Evolutionary conservation across 2,329 filamentous ascomycete genomes (phyloP).

Genomic region (Colletotrichum theobromicola): DNA sequence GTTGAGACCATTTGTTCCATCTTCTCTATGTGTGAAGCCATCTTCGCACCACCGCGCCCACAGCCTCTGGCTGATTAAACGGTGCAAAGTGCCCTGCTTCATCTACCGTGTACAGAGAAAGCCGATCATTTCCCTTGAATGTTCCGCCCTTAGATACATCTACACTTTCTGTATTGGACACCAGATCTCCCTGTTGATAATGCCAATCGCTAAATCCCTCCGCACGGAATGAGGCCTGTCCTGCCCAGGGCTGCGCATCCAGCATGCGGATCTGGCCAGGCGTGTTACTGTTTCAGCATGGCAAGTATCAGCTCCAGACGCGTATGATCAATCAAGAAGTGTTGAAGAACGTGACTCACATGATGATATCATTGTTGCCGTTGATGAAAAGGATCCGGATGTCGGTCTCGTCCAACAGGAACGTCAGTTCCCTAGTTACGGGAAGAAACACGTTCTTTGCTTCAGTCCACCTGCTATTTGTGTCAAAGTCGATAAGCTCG

Average conservation of each 20-base stretch:
- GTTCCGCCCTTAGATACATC: background rate
- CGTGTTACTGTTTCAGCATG: background rate
- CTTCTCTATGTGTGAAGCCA: fast-evolving
- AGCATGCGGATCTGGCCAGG: background rate
- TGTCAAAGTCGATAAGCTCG: background rate
- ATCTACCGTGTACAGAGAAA: background rate
- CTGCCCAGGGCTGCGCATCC: background rate
- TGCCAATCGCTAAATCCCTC: background rate
- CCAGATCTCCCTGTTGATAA: background rate
- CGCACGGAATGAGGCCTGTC: background rate
- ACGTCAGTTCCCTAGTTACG: background rate
- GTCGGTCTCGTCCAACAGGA: background rate
- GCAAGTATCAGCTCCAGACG: background rate
- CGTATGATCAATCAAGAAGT: background rate
- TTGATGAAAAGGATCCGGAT: background rate
- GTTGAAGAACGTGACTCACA: background rate
- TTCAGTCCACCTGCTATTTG: background rate
- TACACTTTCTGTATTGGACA: fast-evolving
- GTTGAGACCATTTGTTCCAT: fast-evolving
- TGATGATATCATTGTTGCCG: background rate
- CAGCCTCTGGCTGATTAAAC: background rate
- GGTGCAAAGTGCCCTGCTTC: background rate
- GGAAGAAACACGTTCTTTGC: background rate
- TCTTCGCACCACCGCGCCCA: background rate
- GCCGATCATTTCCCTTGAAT: background rate